Evolutionary conservation across 139 green algal genomes (phyloP).

Genomic region (Pseudopediastrum boryanum): DNA sequence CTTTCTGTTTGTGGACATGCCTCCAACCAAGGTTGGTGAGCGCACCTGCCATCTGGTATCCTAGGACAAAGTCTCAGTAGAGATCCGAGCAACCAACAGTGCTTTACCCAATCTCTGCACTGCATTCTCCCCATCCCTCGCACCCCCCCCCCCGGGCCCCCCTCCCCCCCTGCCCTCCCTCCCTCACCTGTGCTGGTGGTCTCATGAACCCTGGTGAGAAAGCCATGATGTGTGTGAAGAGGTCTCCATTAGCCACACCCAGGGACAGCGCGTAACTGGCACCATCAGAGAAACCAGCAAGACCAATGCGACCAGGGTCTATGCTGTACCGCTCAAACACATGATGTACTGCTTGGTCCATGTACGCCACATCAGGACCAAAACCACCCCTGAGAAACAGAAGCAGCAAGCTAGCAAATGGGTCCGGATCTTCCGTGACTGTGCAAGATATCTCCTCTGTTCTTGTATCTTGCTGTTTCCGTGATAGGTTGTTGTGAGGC

Average conservation of each 20-base stretch:
- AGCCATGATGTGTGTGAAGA: slow-evolving; percentile 57
- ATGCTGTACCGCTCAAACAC: slow-evolving; percentile 22
- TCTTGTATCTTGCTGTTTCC: not conserved
- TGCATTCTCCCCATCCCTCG: too few species aligned
- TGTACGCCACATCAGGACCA: slow-evolving; percentile 44
- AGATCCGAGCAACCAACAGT: too few species aligned
- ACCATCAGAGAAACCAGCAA: slow-evolving; percentile 50
- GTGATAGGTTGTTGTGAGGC: not conserved
- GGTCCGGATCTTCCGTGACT: not conserved
- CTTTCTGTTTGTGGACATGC: too few species aligned
- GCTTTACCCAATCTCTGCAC: too few species aligned
- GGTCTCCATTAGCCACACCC: slow-evolving; percentile 43
- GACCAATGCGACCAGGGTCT: slow-evolving; percentile 7
- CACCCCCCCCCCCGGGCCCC: too few species aligned
- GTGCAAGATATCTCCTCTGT: not conserved
- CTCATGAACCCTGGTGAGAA: slow-evolving; percentile 56
- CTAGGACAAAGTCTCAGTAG: too few species aligned
- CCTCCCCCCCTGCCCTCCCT: not conserved
- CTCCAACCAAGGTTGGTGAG: too few species aligned
- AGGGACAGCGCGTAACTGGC: slow-evolving; percentile 56
- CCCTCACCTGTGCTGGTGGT: not conserved
- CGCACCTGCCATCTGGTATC: too few species aligned
- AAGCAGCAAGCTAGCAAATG: not conserved
- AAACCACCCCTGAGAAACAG: slow-evolving; percentile 20
- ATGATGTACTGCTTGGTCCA: slow-evolving; percentile 28